A percentile compares a stretch with the other conserved stretches of the same genome.
phyloP scores from a whole-genome alignment of 2,329 filamentous ascomycete species.

The Fusarium phyllophilum region DNA sequence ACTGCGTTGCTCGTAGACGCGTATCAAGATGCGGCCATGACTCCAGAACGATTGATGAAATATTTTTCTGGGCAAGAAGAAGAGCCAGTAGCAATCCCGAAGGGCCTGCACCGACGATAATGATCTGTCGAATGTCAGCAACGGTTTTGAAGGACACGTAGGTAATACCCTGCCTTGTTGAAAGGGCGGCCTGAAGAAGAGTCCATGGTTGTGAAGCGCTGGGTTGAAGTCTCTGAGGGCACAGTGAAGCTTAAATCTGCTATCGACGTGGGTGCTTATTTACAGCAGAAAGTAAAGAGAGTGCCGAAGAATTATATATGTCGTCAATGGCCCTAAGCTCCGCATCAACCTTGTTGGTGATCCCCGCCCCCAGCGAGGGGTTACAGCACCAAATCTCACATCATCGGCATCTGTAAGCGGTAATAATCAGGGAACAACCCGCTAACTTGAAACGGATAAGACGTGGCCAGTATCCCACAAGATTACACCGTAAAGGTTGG shows the following conservation, averaged over 20 bases:
- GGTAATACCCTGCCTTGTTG: not conserved
- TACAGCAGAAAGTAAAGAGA: not conserved
- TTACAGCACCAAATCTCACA: not conserved
- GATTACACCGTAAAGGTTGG: not conserved
- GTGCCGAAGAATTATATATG: not conserved
- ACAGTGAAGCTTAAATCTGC: fast-evolving
- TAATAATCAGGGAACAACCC: not conserved
- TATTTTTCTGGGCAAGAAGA: not conserved
- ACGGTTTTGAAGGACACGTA: fast-evolving
- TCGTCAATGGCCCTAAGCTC: not conserved
- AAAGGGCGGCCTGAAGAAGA: not conserved
- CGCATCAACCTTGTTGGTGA: not conserved
- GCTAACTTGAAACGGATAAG: not conserved
- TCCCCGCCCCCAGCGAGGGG: not conserved
- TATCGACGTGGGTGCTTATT: not conserved
- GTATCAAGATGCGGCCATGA: slow-evolving; percentile 8
- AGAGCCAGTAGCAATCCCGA: not conserved
- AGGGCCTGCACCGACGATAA: not conserved
- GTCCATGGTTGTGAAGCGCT: not conserved
- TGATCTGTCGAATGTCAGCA: not conserved
- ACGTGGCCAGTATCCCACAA: not conserved
- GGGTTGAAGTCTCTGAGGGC: not conserved
- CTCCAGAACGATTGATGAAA: not conserved
- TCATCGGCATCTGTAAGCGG: not conserved
- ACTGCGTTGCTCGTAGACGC: not conserved